These are phyloP conservation scores for Pleurotus ostreatus DNA, from an alignment of 768 basidiomycete species.

Conservation along the genomic window DNA sequence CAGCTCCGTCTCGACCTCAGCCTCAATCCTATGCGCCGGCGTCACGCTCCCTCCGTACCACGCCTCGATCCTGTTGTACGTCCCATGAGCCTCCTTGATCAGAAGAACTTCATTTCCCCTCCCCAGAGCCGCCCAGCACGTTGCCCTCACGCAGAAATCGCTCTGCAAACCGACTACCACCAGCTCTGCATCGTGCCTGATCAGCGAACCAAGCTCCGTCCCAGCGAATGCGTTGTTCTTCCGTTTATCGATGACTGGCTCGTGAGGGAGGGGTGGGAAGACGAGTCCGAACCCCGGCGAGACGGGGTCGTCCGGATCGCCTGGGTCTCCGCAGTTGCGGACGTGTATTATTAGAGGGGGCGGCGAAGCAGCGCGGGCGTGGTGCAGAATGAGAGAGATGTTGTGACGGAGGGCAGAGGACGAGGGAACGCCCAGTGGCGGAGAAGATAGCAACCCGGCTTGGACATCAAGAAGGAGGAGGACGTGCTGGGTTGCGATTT, in stretches of 20 bases:
- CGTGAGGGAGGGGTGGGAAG: conserved; percentile 44
- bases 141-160: conserved; percentile 56
- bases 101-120: conserved; percentile 66
- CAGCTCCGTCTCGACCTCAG: conserved; percentile 60
- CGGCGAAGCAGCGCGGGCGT: conserved; percentile 42
- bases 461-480: conserved; percentile 63
- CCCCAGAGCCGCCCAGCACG: conserved; percentile 58
- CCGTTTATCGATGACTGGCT: conserved; percentile 58
- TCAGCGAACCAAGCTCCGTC: conserved; percentile 45
- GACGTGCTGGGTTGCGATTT: conserved; percentile 28
- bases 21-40: conserved; percentile 46
- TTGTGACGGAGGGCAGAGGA: conserved; percentile 39
- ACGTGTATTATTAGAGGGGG: conserved; percentile 63
- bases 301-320: conserved; percentile 57
- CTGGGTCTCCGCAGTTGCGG: conserved; percentile 58
- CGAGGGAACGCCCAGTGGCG: conserved; percentile 47
- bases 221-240: conserved; percentile 71
- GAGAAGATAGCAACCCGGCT: conserved; percentile 41
- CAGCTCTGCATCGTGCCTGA: conserved; percentile 54
- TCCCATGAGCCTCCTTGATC: conserved; percentile 63
- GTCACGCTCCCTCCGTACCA: conserved; percentile 55
- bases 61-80: conserved; percentile 62
- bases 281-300: conserved; percentile 60
- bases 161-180: conserved; percentile 66
- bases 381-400: conserved; percentile 42